Percentiles rank a stretch among this genome's conserved stretches.
Evolutionary conservation across 2,329 filamentous ascomycete species (phyloP).

Genomic region (Didymella lethalis): DNA sequence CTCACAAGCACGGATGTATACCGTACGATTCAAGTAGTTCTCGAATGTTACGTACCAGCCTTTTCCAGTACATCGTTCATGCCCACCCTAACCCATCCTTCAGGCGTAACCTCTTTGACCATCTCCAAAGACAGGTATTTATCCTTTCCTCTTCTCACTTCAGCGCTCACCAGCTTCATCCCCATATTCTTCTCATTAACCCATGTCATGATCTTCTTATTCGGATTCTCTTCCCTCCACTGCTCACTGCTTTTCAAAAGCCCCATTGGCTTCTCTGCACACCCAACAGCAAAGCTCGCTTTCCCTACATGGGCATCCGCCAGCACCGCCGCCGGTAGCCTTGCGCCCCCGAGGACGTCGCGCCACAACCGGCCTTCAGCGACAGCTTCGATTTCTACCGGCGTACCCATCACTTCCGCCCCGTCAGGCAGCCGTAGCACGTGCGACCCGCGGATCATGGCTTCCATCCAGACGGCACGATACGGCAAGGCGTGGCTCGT

Average conservation of each 20-base stretch:
- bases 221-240: constrained; percentile 5
- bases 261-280: neutral
- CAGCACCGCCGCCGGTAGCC: neutral
- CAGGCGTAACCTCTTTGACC: neutral
- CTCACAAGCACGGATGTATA: no score
- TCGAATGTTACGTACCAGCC: neutral
- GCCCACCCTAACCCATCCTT: neutral
- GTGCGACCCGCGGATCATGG: constrained; percentile 1
- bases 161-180: constrained; percentile 1
- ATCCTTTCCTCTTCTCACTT: neutral
- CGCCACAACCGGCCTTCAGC: neutral
- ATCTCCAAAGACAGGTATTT: neutral
- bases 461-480: constrained; percentile 4
- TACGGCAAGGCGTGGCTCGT: neutral
- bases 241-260: neutral
- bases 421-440: neutral
- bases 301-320: neutral
- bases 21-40: no score
- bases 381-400: neutral
- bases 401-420: constrained; percentile 1
- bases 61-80: constrained; percentile 1
- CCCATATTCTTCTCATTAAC: neutral
- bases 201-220: constrained; percentile 1
- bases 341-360: neutral
- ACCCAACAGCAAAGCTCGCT: neutral